Conservation (phyloP, 2,329 filamentous ascomycete genomes). For the Pyrenochaeta sp. region DNA sequence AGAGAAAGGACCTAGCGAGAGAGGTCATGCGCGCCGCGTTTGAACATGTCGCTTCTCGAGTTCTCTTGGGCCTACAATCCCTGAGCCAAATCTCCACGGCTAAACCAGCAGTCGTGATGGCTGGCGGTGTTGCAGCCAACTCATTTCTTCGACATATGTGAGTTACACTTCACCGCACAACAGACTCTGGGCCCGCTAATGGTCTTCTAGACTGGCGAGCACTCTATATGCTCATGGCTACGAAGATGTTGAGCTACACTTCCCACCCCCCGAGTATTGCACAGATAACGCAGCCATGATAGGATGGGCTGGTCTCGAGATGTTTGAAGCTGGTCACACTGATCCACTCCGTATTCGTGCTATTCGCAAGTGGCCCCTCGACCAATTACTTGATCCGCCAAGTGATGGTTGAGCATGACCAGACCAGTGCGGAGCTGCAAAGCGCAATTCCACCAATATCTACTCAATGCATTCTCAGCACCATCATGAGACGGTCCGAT, state of each 20-base stretch:
- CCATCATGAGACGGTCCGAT: not conserved
- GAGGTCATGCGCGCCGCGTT: conserved; percentile 83
- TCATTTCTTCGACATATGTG: conserved; percentile 74
- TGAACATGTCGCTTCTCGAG: conserved; percentile 81
- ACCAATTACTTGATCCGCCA: conserved; percentile 39
- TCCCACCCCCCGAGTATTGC: conserved; percentile 80
- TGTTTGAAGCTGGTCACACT: conserved; percentile 78
- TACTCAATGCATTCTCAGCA: not conserved
- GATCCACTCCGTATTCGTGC: conserved; percentile 40
- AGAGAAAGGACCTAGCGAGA: conserved; percentile 74
- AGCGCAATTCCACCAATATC: not conserved
- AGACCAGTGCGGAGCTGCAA: not conserved
- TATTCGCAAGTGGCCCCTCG: conserved; percentile 49
- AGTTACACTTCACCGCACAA: conserved; percentile 12
- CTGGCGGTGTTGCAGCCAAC: conserved; percentile 92
- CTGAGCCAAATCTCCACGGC: not conserved
- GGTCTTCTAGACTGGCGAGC: conserved; percentile 50
- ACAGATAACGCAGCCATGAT: conserved; percentile 99
- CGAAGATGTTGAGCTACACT: conserved; percentile 67
- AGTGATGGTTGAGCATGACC: conserved; percentile 18
- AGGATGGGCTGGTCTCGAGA: conserved; percentile 90
- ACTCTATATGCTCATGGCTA: conserved; percentile 74
- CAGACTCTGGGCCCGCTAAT: conserved; percentile 11
- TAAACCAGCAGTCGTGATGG: conserved; percentile 73
- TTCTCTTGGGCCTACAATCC: conserved; percentile 72